Evolutionary conservation across 225 moss, liverwort and hornwort species (phyloP), one percentile per base, ranked within the genome.

Genomic region (Straminergon stramineum): DNA sequence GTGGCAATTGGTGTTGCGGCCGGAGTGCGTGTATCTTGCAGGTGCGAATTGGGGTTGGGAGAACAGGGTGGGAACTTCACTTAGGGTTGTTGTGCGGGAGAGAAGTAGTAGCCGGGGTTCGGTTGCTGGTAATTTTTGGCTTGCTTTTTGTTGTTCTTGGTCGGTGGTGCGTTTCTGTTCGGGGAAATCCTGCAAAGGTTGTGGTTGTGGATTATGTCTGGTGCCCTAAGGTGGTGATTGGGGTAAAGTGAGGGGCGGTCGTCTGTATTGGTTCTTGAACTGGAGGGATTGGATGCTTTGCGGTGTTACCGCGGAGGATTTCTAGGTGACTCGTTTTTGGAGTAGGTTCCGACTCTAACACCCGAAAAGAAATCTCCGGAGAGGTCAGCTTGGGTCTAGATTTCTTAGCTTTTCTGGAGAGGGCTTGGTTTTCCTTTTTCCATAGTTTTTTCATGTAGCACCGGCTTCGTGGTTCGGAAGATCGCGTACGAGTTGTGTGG

Each of bases 41-140:
- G 92, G 88, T 89, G 92, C 77, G 83, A 83, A 88, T 83, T 88
- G 35, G 51, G 69, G 62, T 58, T 30, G 84, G 51, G 78, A 32
- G 58, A 58, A 7, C 26, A 2, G 13, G 7, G 64, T 65, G 48
- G 31, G 23, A 3, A 4, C 66, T 43, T 55, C 41, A 65, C 20
- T 58, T 56, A 57, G 77, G 86, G 90, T 90, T 78, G 65, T 60
- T 70, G 79, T 69, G 85, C 20, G 34, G 52, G 65, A 64, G 62
- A 43, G 84, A 27, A 53, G 90, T 13, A 55, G 85, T 55, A 30
- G 16, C 68, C 26, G 62, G 52, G 64, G 76, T 87, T 85, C 58
- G 76, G 35, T 71, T 81, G 13, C 48, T 23, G 65, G 24, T 53
- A 6, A 11, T 39, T 65, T 66, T 48, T 8, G 56, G 26, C 30